Evolutionary conservation across 139 green algal species (phyloP).

Genomic region (Micromonas commoda): DNA sequence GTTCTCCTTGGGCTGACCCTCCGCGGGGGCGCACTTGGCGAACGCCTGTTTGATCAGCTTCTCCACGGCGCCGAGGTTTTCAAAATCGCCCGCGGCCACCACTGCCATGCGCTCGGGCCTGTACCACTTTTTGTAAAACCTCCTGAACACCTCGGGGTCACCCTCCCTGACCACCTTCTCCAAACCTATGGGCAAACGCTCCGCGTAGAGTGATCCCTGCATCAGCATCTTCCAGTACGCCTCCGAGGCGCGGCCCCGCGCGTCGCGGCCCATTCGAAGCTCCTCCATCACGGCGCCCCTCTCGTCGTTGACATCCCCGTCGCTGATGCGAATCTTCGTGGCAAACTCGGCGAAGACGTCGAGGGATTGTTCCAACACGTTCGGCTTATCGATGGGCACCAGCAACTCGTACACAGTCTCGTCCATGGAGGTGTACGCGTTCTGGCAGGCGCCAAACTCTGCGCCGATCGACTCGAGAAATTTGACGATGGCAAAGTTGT

Average conservation of each 20-base stretch:
- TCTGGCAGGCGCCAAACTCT: constrained; percentile 75
- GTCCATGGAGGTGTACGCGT: constrained; percentile 73
- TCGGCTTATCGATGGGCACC: constrained; percentile 49
- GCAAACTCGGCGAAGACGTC: constrained; percentile 71
- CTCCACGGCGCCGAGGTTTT: constrained; percentile 45
- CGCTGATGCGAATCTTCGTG: constrained; percentile 49
- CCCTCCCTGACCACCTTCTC: constrained; percentile 61
- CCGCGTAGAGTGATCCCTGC: constrained; percentile 62
- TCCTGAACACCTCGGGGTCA: constrained; percentile 41
- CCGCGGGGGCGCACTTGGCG: background rate
- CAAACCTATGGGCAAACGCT: constrained; percentile 74
- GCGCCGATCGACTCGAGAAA: constrained; percentile 80
- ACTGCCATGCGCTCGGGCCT: constrained; percentile 63
- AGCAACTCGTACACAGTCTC: constrained; percentile 70
- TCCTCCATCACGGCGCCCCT: constrained; percentile 83
- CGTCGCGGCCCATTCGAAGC: constrained; percentile 58
- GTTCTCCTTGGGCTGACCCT: background rate
- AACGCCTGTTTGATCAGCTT: constrained; percentile 9
- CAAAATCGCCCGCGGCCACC: constrained; percentile 67
- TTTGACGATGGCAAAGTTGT: constrained; percentile 70
- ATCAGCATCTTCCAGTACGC: constrained; percentile 78
- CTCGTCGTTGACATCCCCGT: constrained; percentile 73
- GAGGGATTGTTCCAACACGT: constrained; percentile 56
- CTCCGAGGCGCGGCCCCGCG: constrained; percentile 53
- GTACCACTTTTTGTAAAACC: constrained; percentile 79